phyloP scores from a whole-genome alignment of 164 flowering plant genomes.

The Stephania yunnanensis region DNA sequence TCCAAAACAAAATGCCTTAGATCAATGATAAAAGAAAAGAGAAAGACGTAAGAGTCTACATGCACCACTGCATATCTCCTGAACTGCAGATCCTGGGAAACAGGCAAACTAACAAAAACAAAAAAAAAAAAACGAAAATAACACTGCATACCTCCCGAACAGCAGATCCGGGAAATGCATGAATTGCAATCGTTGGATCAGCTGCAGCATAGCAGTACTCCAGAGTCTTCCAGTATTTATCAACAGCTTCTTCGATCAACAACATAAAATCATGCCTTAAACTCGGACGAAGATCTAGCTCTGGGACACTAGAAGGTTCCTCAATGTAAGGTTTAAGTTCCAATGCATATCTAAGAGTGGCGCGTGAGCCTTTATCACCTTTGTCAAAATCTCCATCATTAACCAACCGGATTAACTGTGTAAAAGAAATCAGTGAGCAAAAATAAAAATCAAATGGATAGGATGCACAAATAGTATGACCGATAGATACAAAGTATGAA shows the following conservation, averaged over 20 bases:
- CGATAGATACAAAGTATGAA: background rate
- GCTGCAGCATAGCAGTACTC: conserved; percentile 86
- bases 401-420: conserved; percentile 69
- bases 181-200: conserved; percentile 59
- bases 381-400: conserved; percentile 32
- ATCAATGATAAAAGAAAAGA: no score
- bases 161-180: conserved; percentile 91
- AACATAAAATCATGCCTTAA: conserved; percentile 78
- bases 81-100: background rate
- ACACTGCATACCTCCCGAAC: conserved; percentile 59
- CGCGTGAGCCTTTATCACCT: conserved; percentile 25
- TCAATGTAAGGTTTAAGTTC: conserved; percentile 94
- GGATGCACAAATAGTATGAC: no score
- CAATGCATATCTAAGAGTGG: conserved; percentile 58
- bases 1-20: no score
- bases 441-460: no score
- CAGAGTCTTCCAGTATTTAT: conserved; percentile 84
- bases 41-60: no score
- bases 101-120: background rate
- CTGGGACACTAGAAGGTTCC: conserved; percentile 53
- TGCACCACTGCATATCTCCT: no score
- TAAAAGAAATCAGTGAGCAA: conserved; percentile 7
- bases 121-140: background rate
- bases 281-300: conserved; percentile 71
- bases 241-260: conserved; percentile 59